Evolutionary conservation across 495 filamentous ascomycete genomes (phyloP), one percentile per base, ranked within the genome.

Genomic region (Neurospora sp.): DNA sequence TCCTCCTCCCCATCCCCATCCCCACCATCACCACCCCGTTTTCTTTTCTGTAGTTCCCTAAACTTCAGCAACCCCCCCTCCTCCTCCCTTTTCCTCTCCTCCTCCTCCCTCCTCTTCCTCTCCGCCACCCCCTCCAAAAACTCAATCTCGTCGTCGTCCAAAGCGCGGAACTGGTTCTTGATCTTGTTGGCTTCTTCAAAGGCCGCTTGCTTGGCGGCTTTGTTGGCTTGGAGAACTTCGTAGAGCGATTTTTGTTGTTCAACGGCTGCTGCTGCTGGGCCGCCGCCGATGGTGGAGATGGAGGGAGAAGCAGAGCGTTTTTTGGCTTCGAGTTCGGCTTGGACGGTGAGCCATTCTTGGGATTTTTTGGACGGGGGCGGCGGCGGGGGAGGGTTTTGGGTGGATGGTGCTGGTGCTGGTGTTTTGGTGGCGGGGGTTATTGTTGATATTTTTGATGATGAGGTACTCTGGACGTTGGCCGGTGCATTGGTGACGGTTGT

Each of bases 141-240:
- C 4, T 97, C 94, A 73, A 96, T 87, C 82, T 99, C 96, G 77
- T 96, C 94, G 74, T 97, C 93, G 77, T 98, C 94, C 44, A 99
- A 88, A 9, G 93, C 88, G 71, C 94, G 91, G 83, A 98, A 99
- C 83, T 98, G 96, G 80, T 98, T 97, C 81, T 91, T 92, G 65
- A 99, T 81, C 73, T 90, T 88, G 72, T 88, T 88, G 75, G 92
- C 90, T 81, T 99, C 96, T 81, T 97, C 95, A 81, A 98, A 97
- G 69, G 93, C 94, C 77, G 97, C 94, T 83, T 98, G 94, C 81
- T 98, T 98, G 75, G 93, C 93, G 79, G 92, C 94, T 89, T 98
- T 98, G 80, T 98, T 98, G 71, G 91, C 92, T 83, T 98, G 90
- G 69, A 99, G 82, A 7, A 95, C 88, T 68, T 97, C 96, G 79